phyloP scores from a whole-genome alignment of 108 stramenopile genomes.

The Seminavis robusta region DNA sequence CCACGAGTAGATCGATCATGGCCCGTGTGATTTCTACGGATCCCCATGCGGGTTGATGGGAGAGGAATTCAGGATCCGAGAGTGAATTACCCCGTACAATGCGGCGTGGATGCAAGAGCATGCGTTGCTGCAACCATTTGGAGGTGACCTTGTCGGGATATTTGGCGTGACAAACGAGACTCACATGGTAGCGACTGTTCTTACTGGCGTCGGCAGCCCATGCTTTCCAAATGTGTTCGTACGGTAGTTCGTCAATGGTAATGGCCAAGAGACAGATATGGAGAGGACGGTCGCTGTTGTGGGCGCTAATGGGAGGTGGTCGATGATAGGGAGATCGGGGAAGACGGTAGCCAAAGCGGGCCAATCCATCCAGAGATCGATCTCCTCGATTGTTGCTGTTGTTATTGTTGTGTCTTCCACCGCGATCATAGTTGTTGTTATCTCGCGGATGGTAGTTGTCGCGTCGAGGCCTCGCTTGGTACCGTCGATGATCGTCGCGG shows the following conservation, averaged over 20 bases:
- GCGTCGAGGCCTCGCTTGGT: neutral
- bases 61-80: constrained; percentile 45
- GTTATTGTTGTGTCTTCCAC: no score
- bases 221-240: constrained; percentile 79
- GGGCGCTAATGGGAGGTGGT: constrained; percentile 11
- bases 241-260: constrained; percentile 78
- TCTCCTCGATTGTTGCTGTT: no score
- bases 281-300: constrained; percentile 20
- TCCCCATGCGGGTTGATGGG: constrained; percentile 82
- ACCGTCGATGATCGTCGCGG: neutral
- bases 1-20: constrained; percentile 83
- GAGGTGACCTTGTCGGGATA: constrained; percentile 69
- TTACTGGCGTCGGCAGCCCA: constrained; percentile 33
- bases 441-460: constrained; percentile 3
- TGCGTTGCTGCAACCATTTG: constrained; percentile 61
- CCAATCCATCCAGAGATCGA: constrained; percentile 14
- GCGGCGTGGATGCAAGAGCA: constrained; percentile 49
- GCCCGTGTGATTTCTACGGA: constrained; percentile 88
- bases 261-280: constrained; percentile 68
- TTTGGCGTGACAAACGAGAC: constrained; percentile 80
- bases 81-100: constrained; percentile 33
- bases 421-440: neutral
- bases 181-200: constrained; percentile 35
- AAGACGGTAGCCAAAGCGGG: constrained; percentile 24
- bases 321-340: constrained; percentile 24